phyloP scores from a whole-genome alignment of 306 rosid genomes.

The Vicia faba region DNA sequence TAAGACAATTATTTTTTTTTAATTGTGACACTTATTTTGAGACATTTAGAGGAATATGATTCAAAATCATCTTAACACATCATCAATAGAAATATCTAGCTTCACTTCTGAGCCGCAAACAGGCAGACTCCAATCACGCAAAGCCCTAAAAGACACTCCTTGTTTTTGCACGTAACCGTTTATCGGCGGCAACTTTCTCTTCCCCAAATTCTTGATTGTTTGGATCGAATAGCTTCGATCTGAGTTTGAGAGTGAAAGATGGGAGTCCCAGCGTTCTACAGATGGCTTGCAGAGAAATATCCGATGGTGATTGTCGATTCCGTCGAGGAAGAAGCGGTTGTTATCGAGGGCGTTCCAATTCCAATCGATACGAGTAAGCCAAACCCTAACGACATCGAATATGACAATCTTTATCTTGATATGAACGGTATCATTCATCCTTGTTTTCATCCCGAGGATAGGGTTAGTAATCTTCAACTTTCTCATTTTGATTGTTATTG shows the following conservation, averaged over 20 bases:
- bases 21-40: too few relatives aligned
- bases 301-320: conserved; percentile 81
- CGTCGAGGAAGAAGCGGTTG: conserved; percentile 87
- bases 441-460: conserved; percentile 96
- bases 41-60: too few relatives aligned
- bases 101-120: too few relatives aligned
- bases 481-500: background rate
- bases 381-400: conserved; percentile 85
- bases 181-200: background rate
- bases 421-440: conserved; percentile 98
- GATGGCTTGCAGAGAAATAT: conserved; percentile 97
- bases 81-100: too few relatives aligned
- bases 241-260: conserved; percentile 34
- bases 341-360: conserved; percentile 65
- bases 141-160: too few relatives aligned
- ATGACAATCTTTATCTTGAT: conserved; percentile 91
- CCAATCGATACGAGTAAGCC: conserved; percentile 86
- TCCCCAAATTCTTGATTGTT: conserved; percentile 15
- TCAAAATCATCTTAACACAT: too few relatives aligned
- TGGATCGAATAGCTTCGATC: too few relatives aligned
- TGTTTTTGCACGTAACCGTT: conserved; percentile 7
- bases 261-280: conserved; percentile 98
- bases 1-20: too few relatives aligned
- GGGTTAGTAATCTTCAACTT: conserved; percentile 49
- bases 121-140: too few relatives aligned